A percentile compares a stretch with the other conserved stretches of the same genome.
Evolutionary conservation across 495 filamentous ascomycete genomes (phyloP).

Genomic region (Daldinia childiae): DNA sequence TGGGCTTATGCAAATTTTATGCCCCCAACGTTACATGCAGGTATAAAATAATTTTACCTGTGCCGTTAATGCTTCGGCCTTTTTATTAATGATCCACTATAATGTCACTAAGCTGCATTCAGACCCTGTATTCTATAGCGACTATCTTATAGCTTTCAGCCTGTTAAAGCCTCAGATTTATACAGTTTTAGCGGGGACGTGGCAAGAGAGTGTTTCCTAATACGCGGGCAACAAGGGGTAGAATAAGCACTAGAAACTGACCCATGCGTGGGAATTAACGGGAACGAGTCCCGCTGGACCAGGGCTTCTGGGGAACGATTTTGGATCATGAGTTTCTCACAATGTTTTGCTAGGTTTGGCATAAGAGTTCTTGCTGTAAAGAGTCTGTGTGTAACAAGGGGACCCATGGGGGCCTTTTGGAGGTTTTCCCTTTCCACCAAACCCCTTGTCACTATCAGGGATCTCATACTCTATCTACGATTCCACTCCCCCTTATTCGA

Average conservation of each 20-base stretch:
- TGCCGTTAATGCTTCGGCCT: background rate
- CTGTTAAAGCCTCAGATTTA: background rate
- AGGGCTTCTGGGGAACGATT: background rate
- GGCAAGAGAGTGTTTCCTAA: background rate
- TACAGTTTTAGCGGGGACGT: background rate
- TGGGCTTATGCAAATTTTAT: background rate
- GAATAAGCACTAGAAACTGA: constrained; percentile 3
- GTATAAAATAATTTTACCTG: constrained; percentile 14
- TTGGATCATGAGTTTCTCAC: background rate
- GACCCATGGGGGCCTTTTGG: background rate
- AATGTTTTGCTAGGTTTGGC: background rate
- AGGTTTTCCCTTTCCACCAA: background rate
- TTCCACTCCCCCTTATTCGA: constrained; percentile 16
- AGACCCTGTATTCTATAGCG: background rate
- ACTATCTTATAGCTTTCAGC: background rate
- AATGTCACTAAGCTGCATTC: background rate
- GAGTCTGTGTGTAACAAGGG: constrained; percentile 4
- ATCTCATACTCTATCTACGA: constrained; percentile 12
- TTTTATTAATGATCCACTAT: constrained; percentile 8
- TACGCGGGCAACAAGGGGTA: background rate
- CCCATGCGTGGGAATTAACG: background rate
- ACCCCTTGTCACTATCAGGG: background rate
- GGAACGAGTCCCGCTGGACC: constrained; percentile 1
- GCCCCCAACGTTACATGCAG: background rate
- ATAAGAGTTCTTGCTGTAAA: background rate